Percentiles rank a stretch among this genome's conserved stretches.
Conservation (phyloP, 805 yeast genomes). For the Cyberlindnera meyerae region DNA sequence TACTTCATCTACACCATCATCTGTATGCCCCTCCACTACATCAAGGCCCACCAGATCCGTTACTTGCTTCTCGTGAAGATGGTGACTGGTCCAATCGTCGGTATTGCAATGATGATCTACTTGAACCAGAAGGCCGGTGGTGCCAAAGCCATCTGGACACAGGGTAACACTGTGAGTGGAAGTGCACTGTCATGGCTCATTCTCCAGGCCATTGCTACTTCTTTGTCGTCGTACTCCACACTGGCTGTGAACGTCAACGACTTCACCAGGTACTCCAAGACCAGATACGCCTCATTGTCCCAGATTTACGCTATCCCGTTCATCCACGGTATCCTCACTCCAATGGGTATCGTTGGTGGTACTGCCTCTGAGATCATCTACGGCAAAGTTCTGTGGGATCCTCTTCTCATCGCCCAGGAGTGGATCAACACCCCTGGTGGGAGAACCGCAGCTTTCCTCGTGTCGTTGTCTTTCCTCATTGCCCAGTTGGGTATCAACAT, state of each 20-base stretch:
- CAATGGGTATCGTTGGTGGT: conserved; percentile 17
- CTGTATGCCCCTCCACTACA: conserved; percentile 16
- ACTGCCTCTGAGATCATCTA: conserved; percentile 15
- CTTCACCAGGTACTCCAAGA: conserved; percentile 12
- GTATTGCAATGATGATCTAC: conserved; percentile 14
- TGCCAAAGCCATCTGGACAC: conserved; percentile 8
- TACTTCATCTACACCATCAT: conserved; percentile 14
- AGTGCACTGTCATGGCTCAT: conserved; percentile 6
- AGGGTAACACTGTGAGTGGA: conserved; percentile 8
- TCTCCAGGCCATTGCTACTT: conserved; percentile 8
- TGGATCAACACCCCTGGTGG: conserved; percentile 37
- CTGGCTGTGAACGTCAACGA: conserved; percentile 16
- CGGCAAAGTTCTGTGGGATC: conserved; percentile 19
- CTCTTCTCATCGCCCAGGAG: conserved; percentile 15
- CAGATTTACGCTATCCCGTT: conserved; percentile 15
- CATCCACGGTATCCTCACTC: conserved; percentile 12
- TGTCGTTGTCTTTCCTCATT: conserved; percentile 61
- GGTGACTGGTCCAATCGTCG: conserved; percentile 13
- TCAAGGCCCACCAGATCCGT: conserved; percentile 12
- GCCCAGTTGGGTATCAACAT: conserved; percentile 77
- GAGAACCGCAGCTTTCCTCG: conserved; percentile 73
- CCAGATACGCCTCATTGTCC: conserved; percentile 9
- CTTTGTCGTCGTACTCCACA: conserved; percentile 10
- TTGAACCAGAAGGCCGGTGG: conserved; percentile 15
- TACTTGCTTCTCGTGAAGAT: conserved; percentile 12